Evolutionary conservation across 371 early-diverging fungal species (phyloP).

Genomic region (Mycotypha africana): DNA sequence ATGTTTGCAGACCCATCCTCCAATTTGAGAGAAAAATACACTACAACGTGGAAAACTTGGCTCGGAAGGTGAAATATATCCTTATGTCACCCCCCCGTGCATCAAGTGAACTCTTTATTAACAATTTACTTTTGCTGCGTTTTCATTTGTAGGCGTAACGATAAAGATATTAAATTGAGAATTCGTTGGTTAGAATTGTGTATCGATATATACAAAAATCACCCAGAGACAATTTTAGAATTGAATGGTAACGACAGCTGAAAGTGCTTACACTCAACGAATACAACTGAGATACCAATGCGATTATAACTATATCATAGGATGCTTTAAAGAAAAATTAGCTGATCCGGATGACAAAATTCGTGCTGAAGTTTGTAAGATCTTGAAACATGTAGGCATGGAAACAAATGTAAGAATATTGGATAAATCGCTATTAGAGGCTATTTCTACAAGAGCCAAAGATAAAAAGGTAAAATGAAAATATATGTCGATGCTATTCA

Average conservation of each 20-base stretch:
- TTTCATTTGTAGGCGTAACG: constrained; percentile 55
- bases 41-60: constrained; percentile 88
- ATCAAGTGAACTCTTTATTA: too few species aligned
- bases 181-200: constrained; percentile 73
- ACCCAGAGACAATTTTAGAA: constrained; percentile 64
- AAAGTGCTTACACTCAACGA: too few species aligned
- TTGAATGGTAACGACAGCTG: constrained; percentile 63
- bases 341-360: constrained; percentile 94
- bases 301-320: constrained; percentile 8
- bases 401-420: constrained; percentile 49
- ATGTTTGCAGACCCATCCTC: constrained; percentile 79
- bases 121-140: background rate
- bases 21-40: constrained; percentile 66
- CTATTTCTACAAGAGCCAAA: constrained; percentile 71
- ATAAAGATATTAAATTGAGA: constrained; percentile 66
- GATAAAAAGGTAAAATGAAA: constrained; percentile 80
- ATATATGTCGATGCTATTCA: background rate
- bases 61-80: constrained; percentile 54
- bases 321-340: constrained; percentile 65
- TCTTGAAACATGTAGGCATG: constrained; percentile 57
- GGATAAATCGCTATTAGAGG: constrained; percentile 52
- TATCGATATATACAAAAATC: constrained; percentile 55
- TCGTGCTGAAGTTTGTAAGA: constrained; percentile 67
- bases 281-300: too few species aligned
- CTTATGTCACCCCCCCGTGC: too few species aligned